These are phyloP conservation scores for Penicillium olsonii DNA, from an alignment of 2,329 filamentous ascomycete genomes.

Conservation along the genomic window DNA sequence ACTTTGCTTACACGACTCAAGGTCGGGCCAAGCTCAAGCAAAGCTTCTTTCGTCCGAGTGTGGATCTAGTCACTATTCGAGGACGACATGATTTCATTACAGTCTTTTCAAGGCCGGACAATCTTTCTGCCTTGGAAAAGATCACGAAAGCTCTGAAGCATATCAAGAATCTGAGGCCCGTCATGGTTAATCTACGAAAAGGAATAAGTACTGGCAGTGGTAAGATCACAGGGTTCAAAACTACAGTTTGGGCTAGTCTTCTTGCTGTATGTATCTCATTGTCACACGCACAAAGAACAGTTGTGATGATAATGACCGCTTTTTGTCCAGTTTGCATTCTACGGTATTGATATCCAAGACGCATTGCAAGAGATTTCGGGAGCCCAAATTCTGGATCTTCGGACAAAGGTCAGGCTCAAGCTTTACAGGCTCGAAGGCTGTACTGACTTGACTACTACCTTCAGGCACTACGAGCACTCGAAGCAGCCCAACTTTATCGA, in stretches of 20 bases:
- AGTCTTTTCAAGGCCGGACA: conserved; percentile 68
- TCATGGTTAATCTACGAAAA: conserved; percentile 71
- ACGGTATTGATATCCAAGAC: conserved; percentile 69
- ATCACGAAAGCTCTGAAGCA: conserved; percentile 65
- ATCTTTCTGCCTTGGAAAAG: conserved; percentile 56
- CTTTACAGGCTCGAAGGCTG: accelerated
- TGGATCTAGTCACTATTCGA: conserved; percentile 66
- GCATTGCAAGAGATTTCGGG: conserved; percentile 60
- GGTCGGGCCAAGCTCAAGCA: conserved; percentile 74
- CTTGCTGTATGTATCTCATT: conserved; percentile 45
- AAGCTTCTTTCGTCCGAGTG: conserved; percentile 76
- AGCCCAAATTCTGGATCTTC: conserved; percentile 54
- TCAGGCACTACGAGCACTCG: conserved; percentile 62
- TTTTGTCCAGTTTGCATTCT: conserved; percentile 64
- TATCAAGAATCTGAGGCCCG: conserved; percentile 73
- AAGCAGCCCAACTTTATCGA: conserved; percentile 60
- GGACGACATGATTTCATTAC: conserved; percentile 71
- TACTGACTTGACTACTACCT: too few relatives aligned
- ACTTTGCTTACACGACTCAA: conserved; percentile 74
- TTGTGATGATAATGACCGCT: neutral
- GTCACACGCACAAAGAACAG: neutral
- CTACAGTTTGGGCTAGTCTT: conserved; percentile 73
- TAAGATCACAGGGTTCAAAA: conserved; percentile 59
- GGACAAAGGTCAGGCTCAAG: conserved; percentile 49
- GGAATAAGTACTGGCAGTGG: conserved; percentile 64